phyloP scores from a whole-genome alignment of 2,329 filamentous ascomycete species.

The Fusarium guadeloupense region DNA sequence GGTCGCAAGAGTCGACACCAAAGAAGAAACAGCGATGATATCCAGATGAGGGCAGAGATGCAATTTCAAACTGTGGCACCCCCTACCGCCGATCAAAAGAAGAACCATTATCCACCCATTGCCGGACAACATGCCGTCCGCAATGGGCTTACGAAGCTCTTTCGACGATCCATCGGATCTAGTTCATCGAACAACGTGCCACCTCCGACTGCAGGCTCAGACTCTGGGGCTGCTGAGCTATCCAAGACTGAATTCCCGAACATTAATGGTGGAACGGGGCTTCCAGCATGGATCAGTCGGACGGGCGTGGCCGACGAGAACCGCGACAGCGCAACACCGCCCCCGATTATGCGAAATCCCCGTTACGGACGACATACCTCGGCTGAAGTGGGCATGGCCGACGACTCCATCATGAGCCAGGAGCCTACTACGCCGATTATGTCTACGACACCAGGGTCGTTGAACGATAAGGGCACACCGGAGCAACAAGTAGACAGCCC shows the following conservation, averaged over 20 bases:
- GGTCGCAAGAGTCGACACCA: conserved; percentile 29
- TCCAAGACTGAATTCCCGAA: conserved; percentile 26
- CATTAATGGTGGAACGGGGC: conserved; percentile 46
- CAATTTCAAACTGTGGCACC: conserved; percentile 40
- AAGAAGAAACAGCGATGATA: conserved; percentile 47
- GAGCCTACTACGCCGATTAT: conserved; percentile 30
- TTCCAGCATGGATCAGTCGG: conserved; percentile 53
- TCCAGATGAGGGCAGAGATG: conserved; percentile 39
- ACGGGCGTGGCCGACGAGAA: conserved; percentile 53
- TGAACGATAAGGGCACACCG: conserved; percentile 16
- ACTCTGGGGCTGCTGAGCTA: conserved; percentile 18
- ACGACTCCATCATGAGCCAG: conserved; percentile 18
- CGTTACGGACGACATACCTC: conserved; percentile 46
- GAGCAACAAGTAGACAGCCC: conserved; percentile 33
- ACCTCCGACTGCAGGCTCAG: conserved; percentile 13
- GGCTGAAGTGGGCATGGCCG: conserved; percentile 23
- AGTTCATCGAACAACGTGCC: conserved; percentile 31
- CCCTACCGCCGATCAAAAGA: conserved; percentile 46
- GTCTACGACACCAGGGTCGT: conserved; percentile 19
- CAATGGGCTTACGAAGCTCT: conserved; percentile 60
- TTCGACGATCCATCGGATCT: conserved; percentile 60
- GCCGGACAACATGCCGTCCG: conserved; percentile 55
- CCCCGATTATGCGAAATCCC: conserved; percentile 62
- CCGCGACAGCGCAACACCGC: conserved; percentile 61
- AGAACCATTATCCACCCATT: conserved; percentile 61